Percentiles rank a stretch among this genome's conserved stretches.
phyloP scores from a whole-genome alignment of 2,329 filamentous ascomycete genomes.

The Colletotrichum plurivorum region DNA sequence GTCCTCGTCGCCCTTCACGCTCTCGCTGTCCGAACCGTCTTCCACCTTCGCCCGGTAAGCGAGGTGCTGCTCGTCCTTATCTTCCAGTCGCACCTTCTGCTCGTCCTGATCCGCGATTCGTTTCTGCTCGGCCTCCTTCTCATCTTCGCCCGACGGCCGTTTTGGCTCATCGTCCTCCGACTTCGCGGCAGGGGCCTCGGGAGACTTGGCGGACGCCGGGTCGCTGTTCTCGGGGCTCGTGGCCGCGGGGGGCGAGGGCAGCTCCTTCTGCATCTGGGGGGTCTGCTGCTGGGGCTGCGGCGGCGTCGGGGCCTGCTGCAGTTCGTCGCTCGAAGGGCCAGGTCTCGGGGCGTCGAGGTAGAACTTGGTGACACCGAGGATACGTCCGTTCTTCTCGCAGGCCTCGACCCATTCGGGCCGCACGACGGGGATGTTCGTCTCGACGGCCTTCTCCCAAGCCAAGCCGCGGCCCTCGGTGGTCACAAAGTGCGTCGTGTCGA shows the following conservation, averaged over 20 bases:
- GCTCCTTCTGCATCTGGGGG: constrained; percentile 50
- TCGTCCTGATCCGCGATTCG: constrained; percentile 58
- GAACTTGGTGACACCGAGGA: constrained; percentile 94
- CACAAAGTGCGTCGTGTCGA: constrained; percentile 98
- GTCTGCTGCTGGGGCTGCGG: constrained; percentile 42
- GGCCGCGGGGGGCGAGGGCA: constrained; percentile 45
- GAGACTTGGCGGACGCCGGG: constrained; percentile 29
- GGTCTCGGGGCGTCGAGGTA: constrained; percentile 85
- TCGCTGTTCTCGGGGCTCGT: constrained; percentile 47
- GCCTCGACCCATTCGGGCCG: constrained; percentile 97
- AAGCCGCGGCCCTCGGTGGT: constrained; percentile 93
- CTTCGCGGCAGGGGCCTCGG: constrained; percentile 17
- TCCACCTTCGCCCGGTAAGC: constrained; percentile 59
- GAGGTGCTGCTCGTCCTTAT: constrained; percentile 68
- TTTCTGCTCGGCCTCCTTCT: constrained; percentile 54
- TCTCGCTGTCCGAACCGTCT: constrained; percentile 42
- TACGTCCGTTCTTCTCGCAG: constrained; percentile 93
- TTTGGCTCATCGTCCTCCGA: constrained; percentile 43
- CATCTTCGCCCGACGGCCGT: constrained; percentile 49
- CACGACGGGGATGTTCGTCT: constrained; percentile 98
- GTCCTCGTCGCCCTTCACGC: constrained; percentile 50
- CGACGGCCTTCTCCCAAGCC: constrained; percentile 95
- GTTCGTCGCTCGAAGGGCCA: constrained; percentile 55
- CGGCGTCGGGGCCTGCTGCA: constrained; percentile 45
- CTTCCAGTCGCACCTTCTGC: constrained; percentile 70